Conservation (phyloP, 805 yeast genomes). For the Metschnikowia orientalis region DNA sequence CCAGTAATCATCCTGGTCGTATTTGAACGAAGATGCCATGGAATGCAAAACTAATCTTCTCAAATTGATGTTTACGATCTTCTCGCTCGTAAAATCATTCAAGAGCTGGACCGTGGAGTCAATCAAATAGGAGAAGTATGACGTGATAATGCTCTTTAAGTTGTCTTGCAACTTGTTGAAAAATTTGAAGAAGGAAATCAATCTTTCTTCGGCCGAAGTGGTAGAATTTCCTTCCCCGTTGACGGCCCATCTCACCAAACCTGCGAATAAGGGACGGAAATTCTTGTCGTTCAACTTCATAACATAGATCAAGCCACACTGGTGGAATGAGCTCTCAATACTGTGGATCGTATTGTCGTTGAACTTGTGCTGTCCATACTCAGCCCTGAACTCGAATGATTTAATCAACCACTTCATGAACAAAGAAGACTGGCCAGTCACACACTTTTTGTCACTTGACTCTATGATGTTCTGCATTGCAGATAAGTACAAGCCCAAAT, state of each 20-base stretch:
- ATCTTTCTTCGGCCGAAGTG: constrained; percentile 35
- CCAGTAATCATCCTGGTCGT: constrained; percentile 95
- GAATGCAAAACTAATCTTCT: constrained; percentile 73
- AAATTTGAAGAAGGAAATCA: constrained; percentile 76
- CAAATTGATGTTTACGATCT: constrained; percentile 45
- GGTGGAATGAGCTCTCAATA: constrained; percentile 72
- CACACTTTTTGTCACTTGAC: constrained; percentile 65
- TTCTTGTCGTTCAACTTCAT: constrained; percentile 90
- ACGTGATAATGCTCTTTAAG: constrained; percentile 81
- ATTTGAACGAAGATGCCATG: constrained; percentile 74
- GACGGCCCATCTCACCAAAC: constrained; percentile 86
- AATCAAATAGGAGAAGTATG: constrained; percentile 78
- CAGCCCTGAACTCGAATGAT: constrained; percentile 67
- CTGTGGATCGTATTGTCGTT: constrained; percentile 73
- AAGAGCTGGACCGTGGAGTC: constrained; percentile 65
- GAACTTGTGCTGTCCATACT: constrained; percentile 40
- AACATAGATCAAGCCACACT: constrained; percentile 70
- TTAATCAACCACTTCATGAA: constrained; percentile 67
- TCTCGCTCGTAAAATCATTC: constrained; percentile 42
- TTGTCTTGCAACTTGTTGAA: constrained; percentile 80
- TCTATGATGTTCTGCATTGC: constrained; percentile 64
- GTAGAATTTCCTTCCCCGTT: constrained; percentile 68
- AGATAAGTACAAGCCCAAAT: constrained; percentile 66
- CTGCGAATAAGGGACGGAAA: constrained; percentile 88
- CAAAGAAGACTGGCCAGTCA: constrained; percentile 61